Evolutionary conservation across 352 stramenopile genomes (phyloP).

Genomic region (Pythium angustatum): DNA sequence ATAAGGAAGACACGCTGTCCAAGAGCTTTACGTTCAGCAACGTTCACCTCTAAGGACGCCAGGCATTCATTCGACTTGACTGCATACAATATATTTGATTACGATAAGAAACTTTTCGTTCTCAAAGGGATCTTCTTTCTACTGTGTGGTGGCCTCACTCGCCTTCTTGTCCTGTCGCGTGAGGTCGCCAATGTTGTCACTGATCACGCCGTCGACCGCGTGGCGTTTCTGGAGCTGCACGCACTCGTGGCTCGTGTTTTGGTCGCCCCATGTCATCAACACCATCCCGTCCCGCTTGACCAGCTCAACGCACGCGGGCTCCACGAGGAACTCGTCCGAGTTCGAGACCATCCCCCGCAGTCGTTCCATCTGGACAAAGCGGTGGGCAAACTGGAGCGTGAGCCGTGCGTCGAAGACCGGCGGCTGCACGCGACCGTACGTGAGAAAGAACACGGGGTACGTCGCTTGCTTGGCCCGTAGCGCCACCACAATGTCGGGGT

Average conservation of each 20-base stretch:
- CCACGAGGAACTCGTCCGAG: constrained; percentile 64
- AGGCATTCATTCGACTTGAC: no score
- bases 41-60: background rate
- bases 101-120: background rate
- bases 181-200: constrained; percentile 82
- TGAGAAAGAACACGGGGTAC: constrained; percentile 80
- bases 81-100: no score
- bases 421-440: constrained; percentile 55
- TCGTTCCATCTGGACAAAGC: constrained; percentile 63
- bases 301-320: constrained; percentile 46
- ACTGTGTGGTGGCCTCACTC: background rate
- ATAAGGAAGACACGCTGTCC: background rate
- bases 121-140: background rate
- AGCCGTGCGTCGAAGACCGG: constrained; percentile 52
- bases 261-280: constrained; percentile 75
- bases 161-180: constrained; percentile 20
- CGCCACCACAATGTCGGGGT: constrained; percentile 62
- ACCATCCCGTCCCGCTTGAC: constrained; percentile 51
- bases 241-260: constrained; percentile 74
- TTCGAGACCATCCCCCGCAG: constrained; percentile 76
- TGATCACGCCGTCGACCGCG: constrained; percentile 77
- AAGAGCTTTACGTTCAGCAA: constrained; percentile 11
- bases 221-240: constrained; percentile 73
- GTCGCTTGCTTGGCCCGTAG: constrained; percentile 69
- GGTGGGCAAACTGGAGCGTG: constrained; percentile 64